phyloP scores from a whole-genome alignment of 176 grass and related monocot species.

The Cenchrus americanus region DNA sequence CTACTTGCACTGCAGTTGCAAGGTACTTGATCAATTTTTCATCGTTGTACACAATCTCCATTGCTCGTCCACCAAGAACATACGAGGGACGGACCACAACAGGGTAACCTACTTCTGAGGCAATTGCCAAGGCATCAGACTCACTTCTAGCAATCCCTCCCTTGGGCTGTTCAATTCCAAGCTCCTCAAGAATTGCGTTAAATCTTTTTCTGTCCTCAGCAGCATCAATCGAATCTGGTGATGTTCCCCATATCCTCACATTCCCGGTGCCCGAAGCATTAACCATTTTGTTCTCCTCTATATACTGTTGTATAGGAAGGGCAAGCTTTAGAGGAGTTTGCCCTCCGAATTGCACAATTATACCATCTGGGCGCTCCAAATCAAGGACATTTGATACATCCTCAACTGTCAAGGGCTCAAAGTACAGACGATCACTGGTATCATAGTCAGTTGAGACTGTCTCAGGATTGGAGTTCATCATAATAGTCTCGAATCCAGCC shows the following conservation, averaged over 20 bases:
- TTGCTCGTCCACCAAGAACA: slow-evolving; percentile 95
- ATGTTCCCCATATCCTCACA: slow-evolving; percentile 95
- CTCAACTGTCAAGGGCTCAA: slow-evolving; percentile 92
- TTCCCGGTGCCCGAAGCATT: slow-evolving; percentile 61
- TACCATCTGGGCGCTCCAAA: slow-evolving; percentile 89
- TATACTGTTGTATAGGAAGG: slow-evolving; percentile 75
- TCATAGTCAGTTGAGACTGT: slow-evolving; percentile 99
- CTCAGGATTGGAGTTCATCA: slow-evolving; percentile 99
- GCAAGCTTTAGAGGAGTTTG: slow-evolving; percentile 98
- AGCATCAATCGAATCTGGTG: slow-evolving; percentile 97
- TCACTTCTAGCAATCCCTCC: slow-evolving; percentile 95
- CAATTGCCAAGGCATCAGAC: slow-evolving; percentile 83
- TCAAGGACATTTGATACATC: slow-evolving; percentile 94
- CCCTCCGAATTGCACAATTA: slow-evolving; percentile 95
- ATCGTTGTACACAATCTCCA: slow-evolving; percentile 98
- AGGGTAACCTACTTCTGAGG: slow-evolving; percentile 87
- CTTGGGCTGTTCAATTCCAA: slow-evolving; percentile 90
- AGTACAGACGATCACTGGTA: slow-evolving; percentile 92
- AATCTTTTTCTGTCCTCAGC: slow-evolving; percentile 96
- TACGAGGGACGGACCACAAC: slow-evolving; percentile 96
- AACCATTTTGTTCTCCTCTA: slow-evolving; percentile 67
- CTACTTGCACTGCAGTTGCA: slow-evolving; percentile 95
- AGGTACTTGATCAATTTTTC: slow-evolving; percentile 91
- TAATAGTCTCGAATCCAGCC: slow-evolving; percentile 94
- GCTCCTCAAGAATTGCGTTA: slow-evolving; percentile 91